phyloP scores from a whole-genome alignment of 495 filamentous ascomycete species.

The Neurospora sp. region DNA sequence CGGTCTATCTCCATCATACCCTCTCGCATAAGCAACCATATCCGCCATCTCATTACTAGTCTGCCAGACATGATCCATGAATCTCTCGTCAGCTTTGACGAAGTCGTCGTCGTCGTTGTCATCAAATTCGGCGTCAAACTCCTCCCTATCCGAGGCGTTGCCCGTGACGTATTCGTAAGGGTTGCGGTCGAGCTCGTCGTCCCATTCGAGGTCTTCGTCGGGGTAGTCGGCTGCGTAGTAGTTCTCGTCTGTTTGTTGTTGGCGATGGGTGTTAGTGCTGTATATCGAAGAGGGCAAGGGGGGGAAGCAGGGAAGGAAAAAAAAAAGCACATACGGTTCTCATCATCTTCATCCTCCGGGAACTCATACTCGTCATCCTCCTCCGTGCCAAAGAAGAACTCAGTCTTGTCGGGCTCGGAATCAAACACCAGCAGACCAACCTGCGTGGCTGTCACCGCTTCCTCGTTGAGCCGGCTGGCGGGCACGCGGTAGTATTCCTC shows the following conservation, averaged over 20 bases:
- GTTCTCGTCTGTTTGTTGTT: constrained; percentile 28
- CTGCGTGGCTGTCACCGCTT: constrained; percentile 23
- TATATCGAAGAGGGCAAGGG: background rate
- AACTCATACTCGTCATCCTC: constrained; percentile 36
- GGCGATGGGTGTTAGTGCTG: background rate
- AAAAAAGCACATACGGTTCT: constrained; percentile 25
- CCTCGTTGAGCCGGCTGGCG: constrained; percentile 30
- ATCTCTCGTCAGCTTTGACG: constrained; percentile 3
- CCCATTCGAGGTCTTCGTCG: constrained; percentile 45
- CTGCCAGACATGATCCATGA: constrained; percentile 1
- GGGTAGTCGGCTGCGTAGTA: constrained; percentile 46
- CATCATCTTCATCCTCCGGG: constrained; percentile 44
- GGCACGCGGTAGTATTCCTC: constrained; percentile 46
- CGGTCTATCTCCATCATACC: background rate
- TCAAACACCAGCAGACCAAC: constrained; percentile 44
- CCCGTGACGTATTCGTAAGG: constrained; percentile 34
- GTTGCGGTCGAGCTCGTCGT: constrained; percentile 39
- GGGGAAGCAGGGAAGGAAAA: background rate
- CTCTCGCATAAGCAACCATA: background rate
- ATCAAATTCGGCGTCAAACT: constrained; percentile 18
- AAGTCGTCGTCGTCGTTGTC: constrained; percentile 25
- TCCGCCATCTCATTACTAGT: background rate
- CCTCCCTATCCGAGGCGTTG: constrained; percentile 38
- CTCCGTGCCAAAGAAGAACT: constrained; percentile 40
- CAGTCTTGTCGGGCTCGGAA: constrained; percentile 35